These are phyloP conservation scores for Saccharomycopsis fermentans DNA, from an alignment of 805 yeast species.

Conservation along the genomic window DNA sequence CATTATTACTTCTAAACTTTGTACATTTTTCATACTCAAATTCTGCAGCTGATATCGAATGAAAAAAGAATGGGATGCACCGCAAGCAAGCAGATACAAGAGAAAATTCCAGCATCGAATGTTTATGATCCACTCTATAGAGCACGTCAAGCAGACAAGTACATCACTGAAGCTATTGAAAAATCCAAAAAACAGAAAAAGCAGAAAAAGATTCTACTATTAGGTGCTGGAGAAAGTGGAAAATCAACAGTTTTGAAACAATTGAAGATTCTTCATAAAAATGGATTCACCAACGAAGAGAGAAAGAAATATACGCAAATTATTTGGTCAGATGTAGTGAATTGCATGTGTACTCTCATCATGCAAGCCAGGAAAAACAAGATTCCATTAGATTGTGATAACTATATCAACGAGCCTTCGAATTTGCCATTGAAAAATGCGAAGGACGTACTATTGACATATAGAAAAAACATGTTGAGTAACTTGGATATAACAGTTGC, in stretches of 20 bases:
- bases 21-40: too few species aligned
- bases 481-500: constrained; percentile 50
- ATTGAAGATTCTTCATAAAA: constrained; percentile 73
- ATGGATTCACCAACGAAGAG: constrained; percentile 75
- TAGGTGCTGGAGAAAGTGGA: constrained; percentile 94
- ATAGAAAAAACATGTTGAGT: constrained; percentile 43
- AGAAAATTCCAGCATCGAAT: constrained; percentile 23
- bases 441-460: constrained; percentile 44
- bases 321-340: constrained; percentile 87
- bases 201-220: constrained; percentile 60
- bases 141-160: constrained; percentile 47
- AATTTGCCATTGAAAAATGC: constrained; percentile 35
- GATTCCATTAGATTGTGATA: constrained; percentile 58
- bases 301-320: constrained; percentile 72
- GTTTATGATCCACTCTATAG: constrained; percentile 45
- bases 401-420: constrained; percentile 24
- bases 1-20: too few species aligned
- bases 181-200: constrained; percentile 44
- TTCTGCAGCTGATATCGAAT: too few species aligned
- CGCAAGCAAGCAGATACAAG: constrained; percentile 32
- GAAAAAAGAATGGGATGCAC: constrained; percentile 63
- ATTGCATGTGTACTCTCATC: constrained; percentile 69
- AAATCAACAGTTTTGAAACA: constrained; percentile 89
- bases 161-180: constrained; percentile 52
- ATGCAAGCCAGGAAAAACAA: constrained; percentile 63